Evolutionary conservation across 2,329 filamentous ascomycete genomes (phyloP).

Genomic region (Clathrospora elynae): DNA sequence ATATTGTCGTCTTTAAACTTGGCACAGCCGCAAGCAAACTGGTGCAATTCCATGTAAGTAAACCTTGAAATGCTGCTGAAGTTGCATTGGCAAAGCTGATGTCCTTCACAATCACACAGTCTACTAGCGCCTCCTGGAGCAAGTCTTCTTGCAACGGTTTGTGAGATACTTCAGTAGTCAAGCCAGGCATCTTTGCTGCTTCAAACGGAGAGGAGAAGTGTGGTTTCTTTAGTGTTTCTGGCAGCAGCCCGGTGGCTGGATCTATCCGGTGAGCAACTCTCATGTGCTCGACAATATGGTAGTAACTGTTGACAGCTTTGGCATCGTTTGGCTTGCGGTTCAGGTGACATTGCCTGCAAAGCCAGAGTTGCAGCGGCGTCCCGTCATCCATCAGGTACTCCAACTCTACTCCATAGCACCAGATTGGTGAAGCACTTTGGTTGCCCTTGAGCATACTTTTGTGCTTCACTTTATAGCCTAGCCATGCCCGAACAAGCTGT

Average conservation of each 20-base stretch:
- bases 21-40: neutral
- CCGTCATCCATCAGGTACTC: neutral
- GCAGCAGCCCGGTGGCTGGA: neutral
- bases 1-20: too few relatives aligned
- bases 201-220: neutral
- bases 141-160: slow-evolving; percentile 1
- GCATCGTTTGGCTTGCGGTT: neutral
- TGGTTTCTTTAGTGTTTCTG: neutral
- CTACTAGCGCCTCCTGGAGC: neutral
- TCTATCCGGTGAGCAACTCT: neutral
- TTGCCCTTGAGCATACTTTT: neutral
- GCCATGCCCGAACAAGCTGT: neutral
- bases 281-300: neutral
- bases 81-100: neutral
- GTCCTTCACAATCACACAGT: slow-evolving; percentile 1
- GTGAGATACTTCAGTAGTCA: neutral
- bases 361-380: neutral
- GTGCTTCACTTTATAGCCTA: neutral
- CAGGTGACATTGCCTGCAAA: neutral
- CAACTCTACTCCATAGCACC: slow-evolving; percentile 1
- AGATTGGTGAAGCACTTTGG: neutral
- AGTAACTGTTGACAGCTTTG: neutral
- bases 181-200: neutral
- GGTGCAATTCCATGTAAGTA: slow-evolving; percentile 3
- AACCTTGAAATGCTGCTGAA: neutral